Conservation (phyloP, 2,329 filamentous ascomycete genomes). For the Alternaria solani region DNA sequence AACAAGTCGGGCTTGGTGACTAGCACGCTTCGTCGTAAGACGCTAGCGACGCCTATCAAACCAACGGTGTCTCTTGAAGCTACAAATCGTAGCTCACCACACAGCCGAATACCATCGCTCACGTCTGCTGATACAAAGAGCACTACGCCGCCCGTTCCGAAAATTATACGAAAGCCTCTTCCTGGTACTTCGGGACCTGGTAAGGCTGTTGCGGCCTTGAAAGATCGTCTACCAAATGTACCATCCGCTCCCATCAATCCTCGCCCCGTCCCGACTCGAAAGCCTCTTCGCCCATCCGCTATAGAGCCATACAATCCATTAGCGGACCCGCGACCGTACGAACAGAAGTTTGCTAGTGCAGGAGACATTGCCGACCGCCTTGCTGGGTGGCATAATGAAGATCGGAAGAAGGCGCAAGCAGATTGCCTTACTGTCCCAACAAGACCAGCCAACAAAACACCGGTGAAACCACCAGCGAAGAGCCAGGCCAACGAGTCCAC, state of each 20-base stretch:
- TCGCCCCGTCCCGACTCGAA: not conserved
- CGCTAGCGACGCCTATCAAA: not conserved
- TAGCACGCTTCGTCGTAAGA: not conserved
- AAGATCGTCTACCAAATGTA: not conserved
- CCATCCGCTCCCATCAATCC: not conserved
- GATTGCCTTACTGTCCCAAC: not conserved
- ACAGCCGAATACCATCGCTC: not conserved
- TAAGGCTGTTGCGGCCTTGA: not conserved
- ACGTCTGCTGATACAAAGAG: not conserved
- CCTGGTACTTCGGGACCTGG: not conserved
- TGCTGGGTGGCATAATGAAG: conserved; percentile 24
- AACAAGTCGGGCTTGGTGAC: not conserved
- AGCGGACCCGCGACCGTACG: conserved; percentile 2
- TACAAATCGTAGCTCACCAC: not conserved
- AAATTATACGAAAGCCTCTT: not conserved
- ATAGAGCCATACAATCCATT: not conserved
- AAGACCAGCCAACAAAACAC: conserved; percentile 6
- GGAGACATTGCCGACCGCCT: conserved; percentile 25
- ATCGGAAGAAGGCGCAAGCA: conserved; percentile 2
- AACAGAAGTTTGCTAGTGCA: conserved; percentile 21
- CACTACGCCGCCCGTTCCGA: not conserved
- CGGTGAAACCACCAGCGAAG: not conserved
- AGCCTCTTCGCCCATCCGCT: not conserved
- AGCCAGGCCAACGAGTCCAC: not conserved
- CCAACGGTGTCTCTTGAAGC: not conserved